Percentiles rank a stretch among this genome's conserved stretches.
Evolutionary conservation across 176 grass and related monocot genomes (phyloP).

Genomic region (Neostapfia colusana): DNA sequence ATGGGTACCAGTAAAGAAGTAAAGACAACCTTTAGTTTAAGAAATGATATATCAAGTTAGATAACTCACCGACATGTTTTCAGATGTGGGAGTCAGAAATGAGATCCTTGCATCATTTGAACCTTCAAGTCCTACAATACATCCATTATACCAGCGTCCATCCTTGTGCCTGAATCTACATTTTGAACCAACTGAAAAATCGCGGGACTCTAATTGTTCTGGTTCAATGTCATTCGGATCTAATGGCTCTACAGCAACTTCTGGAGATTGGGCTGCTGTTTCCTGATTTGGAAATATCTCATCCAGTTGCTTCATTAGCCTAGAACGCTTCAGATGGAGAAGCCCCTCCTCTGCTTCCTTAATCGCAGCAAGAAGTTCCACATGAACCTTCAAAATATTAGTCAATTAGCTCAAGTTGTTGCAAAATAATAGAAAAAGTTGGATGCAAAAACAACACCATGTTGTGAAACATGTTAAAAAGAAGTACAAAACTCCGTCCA

Average conservation of each 20-base stretch:
- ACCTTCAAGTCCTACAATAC: slow-evolving; percentile 66
- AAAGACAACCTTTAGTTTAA: not conserved
- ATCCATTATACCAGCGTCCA: slow-evolving; percentile 96
- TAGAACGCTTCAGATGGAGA: slow-evolving; percentile 84
- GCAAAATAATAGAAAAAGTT: not conserved
- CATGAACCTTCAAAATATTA: slow-evolving; percentile 66
- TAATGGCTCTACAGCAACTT: slow-evolving; percentile 48
- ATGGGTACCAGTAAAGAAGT: not conserved
- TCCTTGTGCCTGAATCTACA: slow-evolving; percentile 92
- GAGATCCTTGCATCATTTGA: slow-evolving; percentile 63
- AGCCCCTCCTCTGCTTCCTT: slow-evolving; percentile 89
- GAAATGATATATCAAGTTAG: not conserved
- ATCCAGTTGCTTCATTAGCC: slow-evolving; percentile 69
- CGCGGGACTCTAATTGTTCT: slow-evolving; percentile 50
- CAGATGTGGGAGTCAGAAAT: slow-evolving; percentile 87
- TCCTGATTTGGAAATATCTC: slow-evolving; percentile 59
- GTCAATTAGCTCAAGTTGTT: not conserved
- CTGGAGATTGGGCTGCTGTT: slow-evolving; percentile 8
- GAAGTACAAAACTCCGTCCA: not conserved
- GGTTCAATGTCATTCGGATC: slow-evolving; percentile 50
- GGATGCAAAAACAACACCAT: not conserved
- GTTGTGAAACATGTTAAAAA: not conserved
- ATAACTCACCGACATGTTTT: slow-evolving; percentile 79
- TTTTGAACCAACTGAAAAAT: slow-evolving; percentile 71
- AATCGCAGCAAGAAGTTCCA: slow-evolving; percentile 79